Percentiles rank a stretch among this genome's conserved stretches.
Conservation (phyloP, 805 yeast genomes). For the Sungouiella blattae region DNA sequence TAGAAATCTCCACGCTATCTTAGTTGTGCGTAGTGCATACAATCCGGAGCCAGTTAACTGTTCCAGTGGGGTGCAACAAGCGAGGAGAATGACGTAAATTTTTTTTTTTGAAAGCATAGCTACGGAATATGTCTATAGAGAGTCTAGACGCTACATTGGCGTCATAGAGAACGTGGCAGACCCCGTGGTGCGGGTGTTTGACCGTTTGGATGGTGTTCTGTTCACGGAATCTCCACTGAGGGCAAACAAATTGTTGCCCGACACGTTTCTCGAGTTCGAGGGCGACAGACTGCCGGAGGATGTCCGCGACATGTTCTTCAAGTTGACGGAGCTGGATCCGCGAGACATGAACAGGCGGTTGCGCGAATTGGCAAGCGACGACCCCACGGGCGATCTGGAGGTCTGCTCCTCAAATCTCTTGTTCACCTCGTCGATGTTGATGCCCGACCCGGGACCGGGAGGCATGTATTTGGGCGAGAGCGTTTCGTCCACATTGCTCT, state of each 20-base stretch:
- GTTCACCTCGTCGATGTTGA: slow-evolving; percentile 30
- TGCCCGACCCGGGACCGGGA: slow-evolving; percentile 40
- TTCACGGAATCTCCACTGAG: slow-evolving; percentile 2
- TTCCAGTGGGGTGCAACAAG: no score
- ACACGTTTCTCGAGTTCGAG: slow-evolving; percentile 75
- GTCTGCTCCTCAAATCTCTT: slow-evolving; percentile 24
- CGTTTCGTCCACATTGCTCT: slow-evolving; percentile 46
- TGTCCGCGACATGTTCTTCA: slow-evolving; percentile 17
- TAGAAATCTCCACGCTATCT: no score
- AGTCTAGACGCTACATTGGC: no score
- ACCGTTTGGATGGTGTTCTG: slow-evolving; percentile 3
- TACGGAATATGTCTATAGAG: no score
- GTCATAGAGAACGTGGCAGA: slow-evolving; percentile 8
- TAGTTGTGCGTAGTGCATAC: no score
- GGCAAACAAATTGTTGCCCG: slow-evolving; percentile 32
- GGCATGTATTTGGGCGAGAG: slow-evolving; percentile 73
- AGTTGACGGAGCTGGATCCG: slow-evolving; percentile 23
- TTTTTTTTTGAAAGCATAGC: no score
- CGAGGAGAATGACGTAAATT: no score
- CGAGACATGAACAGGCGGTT: slow-evolving; percentile 22
- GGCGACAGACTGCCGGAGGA: slow-evolving; percentile 44
- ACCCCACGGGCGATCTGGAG: slow-evolving; percentile 1
- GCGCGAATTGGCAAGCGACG: slow-evolving; percentile 5
- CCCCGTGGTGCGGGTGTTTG: slow-evolving; percentile 6
- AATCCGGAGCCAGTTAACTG: no score